Conservation (phyloP, 257 asterid genomes). For the Misopates orontium region DNA sequence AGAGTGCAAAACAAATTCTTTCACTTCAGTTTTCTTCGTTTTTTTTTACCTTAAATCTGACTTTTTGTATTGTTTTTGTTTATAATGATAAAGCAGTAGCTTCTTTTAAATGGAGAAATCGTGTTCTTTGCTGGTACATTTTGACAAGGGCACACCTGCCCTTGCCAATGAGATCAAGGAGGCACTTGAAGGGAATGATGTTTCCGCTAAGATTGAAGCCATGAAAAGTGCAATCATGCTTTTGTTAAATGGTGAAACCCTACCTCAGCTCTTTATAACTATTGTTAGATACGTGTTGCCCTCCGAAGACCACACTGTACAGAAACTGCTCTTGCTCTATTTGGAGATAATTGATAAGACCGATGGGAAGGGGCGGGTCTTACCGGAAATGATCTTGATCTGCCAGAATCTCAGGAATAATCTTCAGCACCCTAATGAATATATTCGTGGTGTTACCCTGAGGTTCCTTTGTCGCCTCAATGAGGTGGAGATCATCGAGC, state of each 20-base stretch:
- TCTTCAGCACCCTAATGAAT: conserved; percentile 87
- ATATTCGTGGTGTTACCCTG: conserved; percentile 86
- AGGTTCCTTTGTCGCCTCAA: conserved; percentile 88
- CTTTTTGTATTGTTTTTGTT: neutral
- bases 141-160: conserved; percentile 88
- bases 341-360: conserved; percentile 86
- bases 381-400: conserved; percentile 91
- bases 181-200: conserved; percentile 85
- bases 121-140: conserved; percentile 76
- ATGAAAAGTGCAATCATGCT: conserved; percentile 93
- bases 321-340: conserved; percentile 69
- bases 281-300: conserved; percentile 82
- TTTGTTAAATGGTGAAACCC: conserved; percentile 82
- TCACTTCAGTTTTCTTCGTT: neutral
- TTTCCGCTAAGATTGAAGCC: conserved; percentile 77
- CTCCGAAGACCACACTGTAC: conserved; percentile 88
- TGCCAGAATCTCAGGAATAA: conserved; percentile 88
- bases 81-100: too few relatives aligned
- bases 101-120: conserved; percentile 79
- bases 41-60: neutral
- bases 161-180: conserved; percentile 92
- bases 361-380: conserved; percentile 71
- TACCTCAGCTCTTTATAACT: conserved; percentile 84
- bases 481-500: conserved; percentile 87
- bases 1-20: too few relatives aligned